These are phyloP conservation scores for Rhynchosporium agropyri DNA, from an alignment of 2,329 filamentous ascomycete species.

Conservation along the genomic window DNA sequence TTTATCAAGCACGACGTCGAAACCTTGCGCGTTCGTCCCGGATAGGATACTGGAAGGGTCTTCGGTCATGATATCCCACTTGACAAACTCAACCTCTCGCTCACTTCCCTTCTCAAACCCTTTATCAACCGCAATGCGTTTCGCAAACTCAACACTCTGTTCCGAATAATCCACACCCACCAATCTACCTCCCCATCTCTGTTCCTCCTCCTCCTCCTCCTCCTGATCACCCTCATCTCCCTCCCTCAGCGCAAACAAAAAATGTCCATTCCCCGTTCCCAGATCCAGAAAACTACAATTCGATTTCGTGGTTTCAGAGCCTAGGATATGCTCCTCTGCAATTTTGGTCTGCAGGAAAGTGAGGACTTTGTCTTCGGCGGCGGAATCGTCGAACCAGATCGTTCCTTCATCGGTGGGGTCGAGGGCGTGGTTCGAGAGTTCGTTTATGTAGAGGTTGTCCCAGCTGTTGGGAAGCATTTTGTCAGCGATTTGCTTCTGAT, in stretches of 20 bases:
- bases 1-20: conserved; percentile 95
- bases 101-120: conserved; percentile 37
- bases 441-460: conserved; percentile 72
- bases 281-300: conserved; percentile 76
- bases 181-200: conserved; percentile 67
- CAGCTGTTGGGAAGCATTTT: conserved; percentile 55
- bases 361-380: conserved; percentile 81
- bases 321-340: conserved; percentile 27
- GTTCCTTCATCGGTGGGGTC: conserved; percentile 82
- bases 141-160: conserved; percentile 73
- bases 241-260: conserved; percentile 79
- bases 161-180: conserved; percentile 88
- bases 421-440: conserved; percentile 70
- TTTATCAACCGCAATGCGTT: conserved; percentile 56
- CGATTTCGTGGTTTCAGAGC: conserved; percentile 24
- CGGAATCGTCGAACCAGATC: conserved; percentile 94
- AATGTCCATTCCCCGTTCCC: conserved; percentile 90
- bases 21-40: conserved; percentile 51
- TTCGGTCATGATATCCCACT: conserved; percentile 53
- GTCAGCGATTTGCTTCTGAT: not conserved
- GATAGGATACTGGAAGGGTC: conserved; percentile 42
- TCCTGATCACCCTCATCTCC: conserved; percentile 33
- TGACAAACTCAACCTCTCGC: conserved; percentile 49
- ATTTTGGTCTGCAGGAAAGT: conserved; percentile 51
- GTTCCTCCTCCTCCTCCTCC: conserved; percentile 29